These are phyloP conservation scores for Kodamaea sp. DNA, from an alignment of 1,139 yeast species.

Conservation along the genomic window DNA sequence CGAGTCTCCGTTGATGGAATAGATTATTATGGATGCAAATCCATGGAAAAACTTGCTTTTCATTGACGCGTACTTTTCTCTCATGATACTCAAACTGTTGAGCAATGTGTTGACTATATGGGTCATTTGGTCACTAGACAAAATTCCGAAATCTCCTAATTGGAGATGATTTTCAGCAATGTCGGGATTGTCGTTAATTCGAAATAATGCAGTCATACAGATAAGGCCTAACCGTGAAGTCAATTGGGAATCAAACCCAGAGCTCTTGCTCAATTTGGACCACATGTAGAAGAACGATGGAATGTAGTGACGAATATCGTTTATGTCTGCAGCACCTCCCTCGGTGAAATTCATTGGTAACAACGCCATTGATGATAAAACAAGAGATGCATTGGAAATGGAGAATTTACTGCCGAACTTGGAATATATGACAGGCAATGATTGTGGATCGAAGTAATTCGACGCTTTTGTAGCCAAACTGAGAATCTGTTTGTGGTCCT, in stretches of 20 bases:
- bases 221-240: slow-evolving; percentile 67
- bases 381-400: slow-evolving; percentile 56
- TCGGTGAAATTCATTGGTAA: slow-evolving; percentile 45
- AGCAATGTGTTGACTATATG: slow-evolving; percentile 58
- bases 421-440: slow-evolving; percentile 38
- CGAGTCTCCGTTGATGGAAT: slow-evolving; percentile 58
- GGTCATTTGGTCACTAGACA: slow-evolving; percentile 60
- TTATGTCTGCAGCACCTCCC: slow-evolving; percentile 24
- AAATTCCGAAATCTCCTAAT: slow-evolving; percentile 55
- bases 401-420: slow-evolving; percentile 52
- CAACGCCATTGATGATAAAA: slow-evolving; percentile 57
- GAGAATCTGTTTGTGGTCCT: slow-evolving; percentile 45
- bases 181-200: slow-evolving; percentile 26
- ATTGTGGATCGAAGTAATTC: slow-evolving; percentile 40
- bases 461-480: slow-evolving; percentile 51
- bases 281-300: slow-evolving; percentile 76
- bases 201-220: slow-evolving; percentile 49
- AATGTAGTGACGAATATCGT: slow-evolving; percentile 55
- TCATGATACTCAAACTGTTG: slow-evolving; percentile 51
- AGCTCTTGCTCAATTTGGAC: slow-evolving; percentile 59
- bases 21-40: slow-evolving; percentile 63
- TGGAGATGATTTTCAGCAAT: slow-evolving; percentile 10
- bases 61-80: slow-evolving; percentile 39
- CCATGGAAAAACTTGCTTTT: slow-evolving; percentile 54
- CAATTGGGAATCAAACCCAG: slow-evolving; percentile 65